Base-by-base conservation (phyloP, 2,329 filamentous ascomycete species). In the Sodiomyces alkalinus region DNA sequence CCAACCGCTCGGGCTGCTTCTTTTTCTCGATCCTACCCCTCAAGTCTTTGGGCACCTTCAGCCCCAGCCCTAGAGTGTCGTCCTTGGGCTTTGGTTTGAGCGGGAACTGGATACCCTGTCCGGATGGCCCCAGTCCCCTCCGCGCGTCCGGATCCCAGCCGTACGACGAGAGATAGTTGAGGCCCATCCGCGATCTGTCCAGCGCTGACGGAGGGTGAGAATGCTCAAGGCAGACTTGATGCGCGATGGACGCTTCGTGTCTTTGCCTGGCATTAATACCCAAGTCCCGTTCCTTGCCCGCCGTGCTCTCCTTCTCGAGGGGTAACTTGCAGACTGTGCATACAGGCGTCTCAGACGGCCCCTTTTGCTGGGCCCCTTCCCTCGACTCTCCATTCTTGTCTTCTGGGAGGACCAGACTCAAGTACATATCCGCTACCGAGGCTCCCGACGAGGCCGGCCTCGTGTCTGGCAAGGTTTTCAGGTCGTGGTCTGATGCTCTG, bases 71-170 rank as follows among this genome's bases (percentile, higher is more conserved):
- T 6, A 79, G 56, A 4, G 68, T 83, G 45, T 87, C 72, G 23
- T 74, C 66, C 52, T 93, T 93, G 30, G 66, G 57, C 33, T 62
- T 66, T 1, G 69, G 58, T 46, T 83, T 83, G 36, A 94, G 61
- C 1, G 86, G 86, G 38, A 74, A 75, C 22, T 76, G 62, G 34
- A 82, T 75, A 3, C 86, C 86, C 39, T 79, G 69, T 1, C 79
- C 74, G 3, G 57, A 53, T 7, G 66, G 66, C 0, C 86, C 86
- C 0, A 94, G 60, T 0, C 86, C 86, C 11, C 56, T 51, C 3
- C 82, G 60, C 17, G 70, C 60, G 49, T 86, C 80, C 0, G 79
- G 76, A 40, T 86, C 74, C 72, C 78, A 86, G 17, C 80, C 80
- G 33, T 78, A 66, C 1, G 68, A 60, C 29, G 69, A 58, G 18